phyloP scores from a whole-genome alignment of 371 early-diverging fungal species.

The Mucor ambiguus region DNA sequence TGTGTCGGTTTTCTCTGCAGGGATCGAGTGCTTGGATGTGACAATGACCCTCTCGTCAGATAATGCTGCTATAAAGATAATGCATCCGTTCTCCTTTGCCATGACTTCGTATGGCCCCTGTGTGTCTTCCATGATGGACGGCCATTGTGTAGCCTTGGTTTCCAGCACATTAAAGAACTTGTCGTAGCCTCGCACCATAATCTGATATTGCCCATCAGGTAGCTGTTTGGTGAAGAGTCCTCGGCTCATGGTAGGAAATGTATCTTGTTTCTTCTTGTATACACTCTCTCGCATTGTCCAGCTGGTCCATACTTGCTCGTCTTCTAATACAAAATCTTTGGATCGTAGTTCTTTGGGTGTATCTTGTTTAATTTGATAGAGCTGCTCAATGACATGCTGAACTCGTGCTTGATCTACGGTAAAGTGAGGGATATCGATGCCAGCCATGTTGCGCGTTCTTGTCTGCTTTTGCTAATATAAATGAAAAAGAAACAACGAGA shows the following conservation, averaged over 20 bases:
- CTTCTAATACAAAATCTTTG: conserved; percentile 27
- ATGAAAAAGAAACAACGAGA: neutral
- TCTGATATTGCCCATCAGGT: conserved; percentile 36
- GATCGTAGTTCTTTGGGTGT: conserved; percentile 24
- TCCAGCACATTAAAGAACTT: conserved; percentile 92
- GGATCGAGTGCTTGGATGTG: conserved; percentile 84
- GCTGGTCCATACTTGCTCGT: conserved; percentile 35
- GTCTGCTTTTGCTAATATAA: neutral
- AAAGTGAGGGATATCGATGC: neutral
- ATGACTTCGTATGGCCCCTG: conserved; percentile 90
- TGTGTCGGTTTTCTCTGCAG: conserved; percentile 39
- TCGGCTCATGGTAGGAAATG: conserved; percentile 77
- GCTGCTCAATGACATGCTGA: conserved; percentile 17
- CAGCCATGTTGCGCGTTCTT: neutral
- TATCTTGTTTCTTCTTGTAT: conserved; percentile 59
- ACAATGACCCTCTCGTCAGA: conserved; percentile 70
- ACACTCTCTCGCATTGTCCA: conserved; percentile 50
- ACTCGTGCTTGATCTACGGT: conserved; percentile 12
- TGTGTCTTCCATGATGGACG: conserved; percentile 60
- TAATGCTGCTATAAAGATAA: conserved; percentile 82
- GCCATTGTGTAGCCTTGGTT: conserved; percentile 63
- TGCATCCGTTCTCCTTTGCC: conserved; percentile 96
- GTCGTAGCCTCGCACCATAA: conserved; percentile 90
- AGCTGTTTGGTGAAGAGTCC: conserved; percentile 74
- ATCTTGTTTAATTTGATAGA: conserved; percentile 18